phyloP scores from a whole-genome alignment of 352 stramenopile genomes.

The Globisporangium solare region DNA sequence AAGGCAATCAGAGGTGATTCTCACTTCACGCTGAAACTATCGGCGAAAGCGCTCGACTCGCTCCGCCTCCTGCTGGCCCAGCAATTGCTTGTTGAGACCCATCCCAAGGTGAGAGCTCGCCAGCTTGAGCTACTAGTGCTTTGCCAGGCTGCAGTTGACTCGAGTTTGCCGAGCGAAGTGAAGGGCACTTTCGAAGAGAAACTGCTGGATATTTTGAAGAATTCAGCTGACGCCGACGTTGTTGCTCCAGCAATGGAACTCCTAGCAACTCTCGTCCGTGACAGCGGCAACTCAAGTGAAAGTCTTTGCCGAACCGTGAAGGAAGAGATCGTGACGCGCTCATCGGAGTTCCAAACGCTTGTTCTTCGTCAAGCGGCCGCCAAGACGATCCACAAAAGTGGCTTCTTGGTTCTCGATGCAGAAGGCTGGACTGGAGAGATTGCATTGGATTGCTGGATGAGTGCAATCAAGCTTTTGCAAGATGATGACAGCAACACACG shows the following conservation, averaged over 20 bases:
- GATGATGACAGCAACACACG: conserved; percentile 53
- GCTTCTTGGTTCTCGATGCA: conserved; percentile 23
- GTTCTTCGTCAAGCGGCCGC: conserved; percentile 54
- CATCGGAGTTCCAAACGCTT: conserved; percentile 50
- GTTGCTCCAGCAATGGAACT: conserved; percentile 53
- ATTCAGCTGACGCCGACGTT: conserved; percentile 46
- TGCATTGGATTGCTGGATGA: conserved; percentile 49
- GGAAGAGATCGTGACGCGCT: conserved; percentile 41
- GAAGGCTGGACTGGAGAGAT: conserved; percentile 18
- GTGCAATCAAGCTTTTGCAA: conserved; percentile 58
- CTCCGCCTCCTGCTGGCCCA: conserved; percentile 35
- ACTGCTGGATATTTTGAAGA: conserved; percentile 23
- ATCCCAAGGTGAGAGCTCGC: conserved; percentile 59
- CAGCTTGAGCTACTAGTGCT: conserved; percentile 48
- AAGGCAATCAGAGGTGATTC: conserved; percentile 17
- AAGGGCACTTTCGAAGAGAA: conserved; percentile 19
- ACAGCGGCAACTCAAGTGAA: conserved; percentile 3
- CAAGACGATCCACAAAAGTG: conserved; percentile 41
- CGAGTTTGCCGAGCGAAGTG: conserved; percentile 9
- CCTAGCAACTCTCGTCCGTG: conserved; percentile 36
- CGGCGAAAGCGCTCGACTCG: conserved; percentile 7
- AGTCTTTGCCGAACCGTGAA: conserved; percentile 14
- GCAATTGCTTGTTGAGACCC: conserved; percentile 54
- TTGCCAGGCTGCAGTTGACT: conserved; percentile 23
- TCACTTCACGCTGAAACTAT: conserved; percentile 10